Percentiles rank a stretch among this genome's conserved stretches.
Conservation (phyloP, 768 basidiomycete genomes). For the Leccinum uliginosum region DNA sequence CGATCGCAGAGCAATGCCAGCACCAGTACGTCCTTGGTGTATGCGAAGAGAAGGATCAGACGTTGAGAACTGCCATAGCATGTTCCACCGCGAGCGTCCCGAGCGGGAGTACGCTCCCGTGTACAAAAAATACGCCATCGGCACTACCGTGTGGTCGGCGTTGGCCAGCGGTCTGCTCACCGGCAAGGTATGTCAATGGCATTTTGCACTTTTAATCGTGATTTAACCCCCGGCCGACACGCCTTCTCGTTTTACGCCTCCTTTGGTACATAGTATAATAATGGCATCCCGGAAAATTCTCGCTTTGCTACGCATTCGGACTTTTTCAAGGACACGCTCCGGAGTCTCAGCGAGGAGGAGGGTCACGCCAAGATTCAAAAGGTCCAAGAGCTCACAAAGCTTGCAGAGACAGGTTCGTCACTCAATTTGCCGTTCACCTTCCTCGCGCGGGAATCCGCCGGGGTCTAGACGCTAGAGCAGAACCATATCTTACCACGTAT, state of each 20-base stretch:
- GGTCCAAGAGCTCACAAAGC: conserved; percentile 42
- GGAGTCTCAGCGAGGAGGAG: conserved; percentile 38
- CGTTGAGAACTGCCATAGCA: conserved; percentile 26
- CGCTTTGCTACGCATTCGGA: conserved; percentile 46
- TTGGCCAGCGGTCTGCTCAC: conserved; percentile 53
- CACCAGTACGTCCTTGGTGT: conserved; percentile 32
- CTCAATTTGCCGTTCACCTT: background rate
- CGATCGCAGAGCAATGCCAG: conserved; percentile 51
- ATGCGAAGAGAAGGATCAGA: background rate
- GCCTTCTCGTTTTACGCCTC: background rate
- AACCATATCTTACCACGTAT: background rate
- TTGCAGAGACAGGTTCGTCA: conserved; percentile 36
- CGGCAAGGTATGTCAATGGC: conserved; percentile 38
- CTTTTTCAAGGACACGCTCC: conserved; percentile 43
- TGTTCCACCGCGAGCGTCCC: conserved; percentile 50
- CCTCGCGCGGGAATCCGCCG: too few relatives aligned
- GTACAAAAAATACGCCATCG: conserved; percentile 43
- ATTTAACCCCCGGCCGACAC: background rate
- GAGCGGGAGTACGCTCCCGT: conserved; percentile 49
- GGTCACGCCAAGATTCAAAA: conserved; percentile 45
- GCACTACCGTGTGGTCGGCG: conserved; percentile 53
- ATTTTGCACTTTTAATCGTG: background rate
- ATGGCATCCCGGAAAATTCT: conserved; percentile 49
- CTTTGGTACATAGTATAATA: conserved; percentile 36
- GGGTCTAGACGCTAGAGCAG: background rate